Base-by-base conservation (phyloP, 2,329 filamentous ascomycete species). In the Alternaria sp. region DNA sequence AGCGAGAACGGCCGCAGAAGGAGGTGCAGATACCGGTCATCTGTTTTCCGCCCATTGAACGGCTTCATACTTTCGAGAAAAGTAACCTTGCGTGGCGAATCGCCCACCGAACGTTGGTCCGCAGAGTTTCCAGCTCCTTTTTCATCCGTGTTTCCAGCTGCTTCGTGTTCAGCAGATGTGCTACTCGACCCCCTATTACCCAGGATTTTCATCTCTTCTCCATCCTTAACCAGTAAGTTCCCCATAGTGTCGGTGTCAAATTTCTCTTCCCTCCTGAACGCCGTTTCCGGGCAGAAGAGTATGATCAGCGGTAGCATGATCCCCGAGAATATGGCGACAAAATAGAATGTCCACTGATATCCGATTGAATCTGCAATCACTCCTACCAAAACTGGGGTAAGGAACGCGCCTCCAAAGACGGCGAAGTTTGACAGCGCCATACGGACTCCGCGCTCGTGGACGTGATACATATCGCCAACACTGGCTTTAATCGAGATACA, bases 301-400 rank as follows among this genome's bases (percentile, higher is more conserved):
- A 96, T 82, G 19, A 97, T 82, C 11, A 91, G 81, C 0, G 93
- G 89, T 5, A 97, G 81, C 58, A 90, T 87, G 6, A 83, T 84
- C 5, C 85, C 92, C 47, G 89, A 86, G 80, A 97, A 96, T 69
- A 97, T 97, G 62, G 93, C 88, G 13, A 97, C 88, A 45, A 97
- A 87, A 79, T 94, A 93, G 75, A 97, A 97, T 0, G 90, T 91
- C 93, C 93, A 97, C 76, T 87, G 82, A 90, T 93, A 97, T n/a
- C 89, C 89, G 53, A 97, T 84, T 0, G 84, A 83, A 51, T 87
- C 81, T 4, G 93, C 93, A 72, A 97, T 94, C 80, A 93, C 93
- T 36, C 94, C 94, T 2, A 94, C 93, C 23, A 97, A 82, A n/a
- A 97, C 93, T 0, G 95, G 95, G 0, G 95, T 97, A 68, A 91